Evolutionary conservation across 768 basidiomycete species (phyloP), one percentile per base, ranked within the genome.

Genomic region (Fistulinella prunicolor): DNA sequence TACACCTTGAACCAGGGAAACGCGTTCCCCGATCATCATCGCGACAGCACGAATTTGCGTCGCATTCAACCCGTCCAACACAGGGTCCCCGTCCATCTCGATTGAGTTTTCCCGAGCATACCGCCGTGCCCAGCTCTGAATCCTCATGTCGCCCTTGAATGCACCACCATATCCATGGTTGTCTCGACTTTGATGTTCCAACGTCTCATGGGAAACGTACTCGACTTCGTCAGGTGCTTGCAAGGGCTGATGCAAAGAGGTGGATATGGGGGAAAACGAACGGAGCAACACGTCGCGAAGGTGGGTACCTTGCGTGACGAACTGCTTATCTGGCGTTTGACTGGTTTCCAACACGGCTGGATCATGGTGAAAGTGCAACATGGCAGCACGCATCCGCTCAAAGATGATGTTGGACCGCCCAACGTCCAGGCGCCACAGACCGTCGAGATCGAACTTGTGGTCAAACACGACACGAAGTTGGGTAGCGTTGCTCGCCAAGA

Each of bases 1-100:
- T 63, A 93, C 91, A 26, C 93, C 93, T 69, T 96, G 93, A 17
- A 96, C 80, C 22, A 96, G 72, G 61, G 87, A 86, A 23, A 91
- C 67, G 36, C 82, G 72, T 56, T 91, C 77, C 6, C 85, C 83
- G 38, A 96, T 74, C 89, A 95, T 94, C 68, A 83, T 76, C 6
- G 93, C 93, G 51, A 94, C 80, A 0, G 94, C 93, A 47, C 80
- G 73, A 42, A 79, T 76, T 63, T 96, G 94, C n/a, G 84, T 86
- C 6, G 64, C 54, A 62, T 95, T 95, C 55, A 96, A 61, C 0
- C 73, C 74, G 0, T 60, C 50, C 1, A 94, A 59, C 7, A 74
- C 67, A 0, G 93, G 93, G 67, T 96, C 94, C 3, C 89, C 89
- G 38, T 88, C 84, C 4, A 92, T 66, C 9, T 69, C 70, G 23